Evolutionary conservation across 2,329 filamentous ascomycete species (phyloP), one percentile per base, ranked within the genome.

Genomic region (Cladophialophora chaetospira): DNA sequence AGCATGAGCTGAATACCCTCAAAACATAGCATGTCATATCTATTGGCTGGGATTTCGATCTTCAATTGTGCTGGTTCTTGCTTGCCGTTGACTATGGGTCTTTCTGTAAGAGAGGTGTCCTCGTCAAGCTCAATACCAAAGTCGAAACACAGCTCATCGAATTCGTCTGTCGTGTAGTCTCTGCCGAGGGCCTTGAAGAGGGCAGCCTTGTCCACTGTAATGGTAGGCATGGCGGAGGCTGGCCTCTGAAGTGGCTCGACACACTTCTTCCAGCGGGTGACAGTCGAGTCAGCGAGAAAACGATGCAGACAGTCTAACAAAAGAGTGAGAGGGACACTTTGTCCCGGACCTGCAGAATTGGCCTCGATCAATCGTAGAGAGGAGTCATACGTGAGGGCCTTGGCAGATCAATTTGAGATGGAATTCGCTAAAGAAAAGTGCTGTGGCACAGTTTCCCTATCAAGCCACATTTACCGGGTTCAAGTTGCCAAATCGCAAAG

Each of bases 111-210:
- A 66, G 90, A 88, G 47, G 89, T 94, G 74, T 99, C 94, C 78
- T 97, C 93, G 77, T 99, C 94, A 66, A 99, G 84, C 76, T 99
- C 94, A 71, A 99, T 73, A 78, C 92, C 92, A 71, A 96, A 99
- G 70, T 99, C 93, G 82, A 99, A 99, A 76, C 94, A 97, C 67
- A 99, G 82, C 71, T 96, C 89, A 75, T 99, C 94, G 71, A 99
- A 99, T 70, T 96, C 90, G 68, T 96, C 85, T 63, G 90, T 94
- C 53, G 93, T 96, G 75, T 89, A 93, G 66, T 94, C 87, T 77
- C 87, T 87, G 71, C 91, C 93, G 58, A 99, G 84, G 72, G 89
- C 91, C 78, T 95, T 87, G 82, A 89, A 97, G 72, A 99, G 89
- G 71, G 88, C 90, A 70, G 91, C 92, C 80, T 97, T 99, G 81